Evolutionary conservation across 495 filamentous ascomycete genomes (phyloP).

Genomic region (Penicillium malachiteum): DNA sequence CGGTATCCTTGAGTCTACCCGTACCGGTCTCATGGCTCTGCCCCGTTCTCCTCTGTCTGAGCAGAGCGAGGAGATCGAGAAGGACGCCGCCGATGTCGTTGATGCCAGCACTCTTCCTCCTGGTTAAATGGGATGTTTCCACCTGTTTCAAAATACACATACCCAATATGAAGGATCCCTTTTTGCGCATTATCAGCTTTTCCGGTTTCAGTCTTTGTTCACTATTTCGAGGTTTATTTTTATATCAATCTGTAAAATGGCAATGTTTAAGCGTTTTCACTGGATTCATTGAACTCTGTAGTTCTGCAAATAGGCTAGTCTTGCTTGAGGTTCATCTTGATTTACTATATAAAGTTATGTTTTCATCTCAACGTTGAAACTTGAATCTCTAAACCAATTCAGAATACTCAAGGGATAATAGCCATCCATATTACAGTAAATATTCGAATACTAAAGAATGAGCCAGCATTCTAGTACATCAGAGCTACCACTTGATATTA

Average conservation of each 20-base stretch:
- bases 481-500: slow-evolving; percentile 59
- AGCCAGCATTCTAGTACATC: neutral
- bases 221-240: neutral
- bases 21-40: slow-evolving; percentile 94
- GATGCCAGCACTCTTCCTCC: slow-evolving; percentile 90
- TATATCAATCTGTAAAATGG: slow-evolving; percentile 1
- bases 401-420: too few relatives aligned
- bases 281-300: too few relatives aligned
- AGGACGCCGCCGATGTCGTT: slow-evolving; percentile 88
- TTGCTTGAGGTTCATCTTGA: too few relatives aligned
- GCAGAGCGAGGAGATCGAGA: slow-evolving; percentile 66
- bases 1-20: slow-evolving; percentile 90
- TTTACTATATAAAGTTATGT: too few relatives aligned
- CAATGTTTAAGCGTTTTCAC: too few relatives aligned
- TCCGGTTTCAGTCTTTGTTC: neutral
- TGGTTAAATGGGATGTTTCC: slow-evolving; percentile 57
- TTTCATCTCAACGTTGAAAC: too few relatives aligned
- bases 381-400: too few relatives aligned
- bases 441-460: neutral
- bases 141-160: slow-evolving; percentile 20
- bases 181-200: slow-evolving; percentile 12
- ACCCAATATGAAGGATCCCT: slow-evolving; percentile 27
- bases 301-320: too few relatives aligned
- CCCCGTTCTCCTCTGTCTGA: slow-evolving; percentile 85
- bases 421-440: too few relatives aligned